Evolutionary conservation across 257 asterid genomes (phyloP).

Genomic region (Fraxinus pennsylvanica): DNA sequence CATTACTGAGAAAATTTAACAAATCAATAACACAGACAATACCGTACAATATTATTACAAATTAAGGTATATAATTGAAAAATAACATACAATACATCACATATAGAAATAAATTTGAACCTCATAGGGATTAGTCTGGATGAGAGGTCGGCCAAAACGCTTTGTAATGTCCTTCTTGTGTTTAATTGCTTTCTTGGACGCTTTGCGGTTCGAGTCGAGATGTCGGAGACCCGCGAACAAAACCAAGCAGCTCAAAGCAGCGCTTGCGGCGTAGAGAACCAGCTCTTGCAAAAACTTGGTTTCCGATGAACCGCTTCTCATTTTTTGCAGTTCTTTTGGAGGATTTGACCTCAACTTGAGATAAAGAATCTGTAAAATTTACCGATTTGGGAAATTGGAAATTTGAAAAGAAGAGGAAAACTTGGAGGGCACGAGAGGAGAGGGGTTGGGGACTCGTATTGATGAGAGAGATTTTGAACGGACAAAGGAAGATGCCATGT

Average conservation of each 20-base stretch:
- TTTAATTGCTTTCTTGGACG: conserved; percentile 55
- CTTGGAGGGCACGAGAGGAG: not conserved
- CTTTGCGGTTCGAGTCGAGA: conserved; percentile 82
- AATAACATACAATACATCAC: no score
- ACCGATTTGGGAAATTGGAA: no score
- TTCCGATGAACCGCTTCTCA: no score
- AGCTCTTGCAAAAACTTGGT: no score
- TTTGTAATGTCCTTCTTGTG: conserved; percentile 45
- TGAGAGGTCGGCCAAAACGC: no score
- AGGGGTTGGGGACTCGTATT: not conserved
- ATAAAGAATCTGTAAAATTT: no score
- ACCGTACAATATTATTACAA: not conserved
- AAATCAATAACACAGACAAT: not conserved
- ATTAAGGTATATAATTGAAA: not conserved
- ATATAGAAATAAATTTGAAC: not conserved
- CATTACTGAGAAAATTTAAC: not conserved
- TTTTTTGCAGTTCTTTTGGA: no score
- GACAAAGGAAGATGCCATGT: not conserved
- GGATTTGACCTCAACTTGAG: no score
- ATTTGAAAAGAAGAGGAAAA: no score
- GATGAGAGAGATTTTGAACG: not conserved
- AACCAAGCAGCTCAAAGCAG: conserved; percentile 39
- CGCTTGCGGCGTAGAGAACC: no score
- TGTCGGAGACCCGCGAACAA: conserved; percentile 65
- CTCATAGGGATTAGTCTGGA: conserved; percentile 21